A percentile compares a stretch with the other conserved stretches of the same genome.
These are phyloP conservation scores for Yarrowia sp. DNA, from an alignment of 805 yeast species.

Conservation along the genomic window DNA sequence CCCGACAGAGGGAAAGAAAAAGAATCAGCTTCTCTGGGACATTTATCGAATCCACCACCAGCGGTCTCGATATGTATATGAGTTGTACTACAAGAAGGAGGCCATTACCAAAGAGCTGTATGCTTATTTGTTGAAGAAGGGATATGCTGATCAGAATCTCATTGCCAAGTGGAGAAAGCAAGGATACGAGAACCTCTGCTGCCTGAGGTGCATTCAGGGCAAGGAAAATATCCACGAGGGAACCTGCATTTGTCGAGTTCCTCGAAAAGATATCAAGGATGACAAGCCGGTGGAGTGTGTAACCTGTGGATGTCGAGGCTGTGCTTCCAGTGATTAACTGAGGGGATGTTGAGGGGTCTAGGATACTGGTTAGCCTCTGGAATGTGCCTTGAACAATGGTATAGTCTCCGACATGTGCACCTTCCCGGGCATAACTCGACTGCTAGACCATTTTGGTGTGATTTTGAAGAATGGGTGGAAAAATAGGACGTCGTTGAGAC, in stretches of 20 bases:
- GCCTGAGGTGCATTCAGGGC: constrained; percentile 69
- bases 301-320: constrained; percentile 83
- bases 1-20: constrained; percentile 42
- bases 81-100: constrained; percentile 65
- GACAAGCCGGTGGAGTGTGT: constrained; percentile 54
- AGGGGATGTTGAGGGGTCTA: no score
- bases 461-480: no score
- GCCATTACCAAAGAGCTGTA: constrained; percentile 65
- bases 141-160: constrained; percentile 61
- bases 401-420: no score
- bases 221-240: constrained; percentile 60
- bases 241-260: constrained; percentile 84
- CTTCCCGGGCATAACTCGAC: no score
- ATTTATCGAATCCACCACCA: constrained; percentile 69
- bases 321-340: constrained; percentile 65
- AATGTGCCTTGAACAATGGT: no score
- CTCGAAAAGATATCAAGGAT: constrained; percentile 47
- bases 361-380: background rate
- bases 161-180: constrained; percentile 82
- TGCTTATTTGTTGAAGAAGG: constrained; percentile 66
- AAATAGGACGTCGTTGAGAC: background rate
- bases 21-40: constrained; percentile 63
- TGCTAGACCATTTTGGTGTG: no score
- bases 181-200: constrained; percentile 85
- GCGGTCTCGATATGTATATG: constrained; percentile 70